Conservation (phyloP, 1,284 basidiomycete genomes). For the Phenoliferia sp. region DNA sequence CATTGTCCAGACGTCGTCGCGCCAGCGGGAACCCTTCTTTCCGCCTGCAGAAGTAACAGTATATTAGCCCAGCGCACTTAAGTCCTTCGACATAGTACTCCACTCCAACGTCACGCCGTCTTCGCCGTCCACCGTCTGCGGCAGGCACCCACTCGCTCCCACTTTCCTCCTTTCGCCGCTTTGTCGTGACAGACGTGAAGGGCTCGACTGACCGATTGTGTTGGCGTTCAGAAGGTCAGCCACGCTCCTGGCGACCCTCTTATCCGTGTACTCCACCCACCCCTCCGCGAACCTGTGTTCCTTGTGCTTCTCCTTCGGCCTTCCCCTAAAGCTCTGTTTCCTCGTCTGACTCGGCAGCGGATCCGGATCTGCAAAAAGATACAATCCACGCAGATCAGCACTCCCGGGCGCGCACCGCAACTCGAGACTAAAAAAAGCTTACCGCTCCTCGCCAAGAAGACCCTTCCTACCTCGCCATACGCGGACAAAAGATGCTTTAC, state of each 20-base stretch:
- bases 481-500: conserved; percentile 71
- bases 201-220: conserved; percentile 57
- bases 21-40: conserved; percentile 84
- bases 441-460: conserved; percentile 35
- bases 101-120: background rate
- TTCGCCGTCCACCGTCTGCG: too few relatives aligned
- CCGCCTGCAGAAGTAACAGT: conserved; percentile 54
- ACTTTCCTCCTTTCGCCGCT: too few relatives aligned
- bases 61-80: background rate
- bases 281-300: conserved; percentile 76
- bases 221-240: conserved; percentile 96
- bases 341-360: background rate
- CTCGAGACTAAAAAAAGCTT: background rate
- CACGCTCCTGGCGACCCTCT: conserved; percentile 80
- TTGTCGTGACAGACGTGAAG: background rate
- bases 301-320: conserved; percentile 62
- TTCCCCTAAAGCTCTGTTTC: conserved; percentile 58
- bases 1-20: conserved; percentile 99
- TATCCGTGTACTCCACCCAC: conserved; percentile 97
- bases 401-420: background rate
- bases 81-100: background rate
- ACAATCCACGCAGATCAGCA: too few relatives aligned
- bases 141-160: too few relatives aligned
- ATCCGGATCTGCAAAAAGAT: background rate
- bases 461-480: conserved; percentile 38